Evolutionary conservation across 129 eudicot genomes (phyloP).

Genomic region (Helianthus annuus): DNA sequence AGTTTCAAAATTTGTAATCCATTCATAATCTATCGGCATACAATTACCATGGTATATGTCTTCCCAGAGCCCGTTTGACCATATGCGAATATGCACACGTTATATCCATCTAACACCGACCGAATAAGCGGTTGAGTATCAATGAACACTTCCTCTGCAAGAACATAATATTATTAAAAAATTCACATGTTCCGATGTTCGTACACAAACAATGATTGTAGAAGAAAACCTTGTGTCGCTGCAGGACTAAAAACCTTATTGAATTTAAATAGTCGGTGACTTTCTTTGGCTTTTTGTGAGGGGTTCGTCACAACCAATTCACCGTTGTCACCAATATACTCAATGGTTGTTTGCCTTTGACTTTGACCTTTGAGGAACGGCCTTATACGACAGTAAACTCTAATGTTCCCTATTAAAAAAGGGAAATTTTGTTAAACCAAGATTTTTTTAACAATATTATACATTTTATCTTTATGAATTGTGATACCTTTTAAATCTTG

Average conservation of each 20-base stretch:
- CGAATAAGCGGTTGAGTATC: conserved; percentile 86
- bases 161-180: conserved; percentile 5
- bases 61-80: conserved; percentile 97
- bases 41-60: conserved; percentile 83
- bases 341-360: conserved; percentile 58
- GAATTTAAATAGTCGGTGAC: conserved; percentile 70
- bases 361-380: conserved; percentile 79
- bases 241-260: conserved; percentile 79
- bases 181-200: not conserved
- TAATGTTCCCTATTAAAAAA: conserved; percentile 62
- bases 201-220: not conserved
- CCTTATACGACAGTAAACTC: conserved; percentile 87
- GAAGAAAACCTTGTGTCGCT: conserved; percentile 73
- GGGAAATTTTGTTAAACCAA: not conserved
- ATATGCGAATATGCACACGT: conserved; percentile 88
- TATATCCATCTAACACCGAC: conserved; percentile 84
- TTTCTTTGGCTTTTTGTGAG: conserved; percentile 68
- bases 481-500: conserved; percentile 82
- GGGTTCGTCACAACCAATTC: conserved; percentile 78
- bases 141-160: conserved; percentile 75
- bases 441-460: not conserved
- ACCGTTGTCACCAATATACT: conserved; percentile 83
- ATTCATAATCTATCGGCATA: not conserved
- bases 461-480: conserved; percentile 1
- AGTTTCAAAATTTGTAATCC: not conserved